Base-by-base conservation (phyloP, 257 asterid species). In the Nicotiana noctiflora region DNA sequence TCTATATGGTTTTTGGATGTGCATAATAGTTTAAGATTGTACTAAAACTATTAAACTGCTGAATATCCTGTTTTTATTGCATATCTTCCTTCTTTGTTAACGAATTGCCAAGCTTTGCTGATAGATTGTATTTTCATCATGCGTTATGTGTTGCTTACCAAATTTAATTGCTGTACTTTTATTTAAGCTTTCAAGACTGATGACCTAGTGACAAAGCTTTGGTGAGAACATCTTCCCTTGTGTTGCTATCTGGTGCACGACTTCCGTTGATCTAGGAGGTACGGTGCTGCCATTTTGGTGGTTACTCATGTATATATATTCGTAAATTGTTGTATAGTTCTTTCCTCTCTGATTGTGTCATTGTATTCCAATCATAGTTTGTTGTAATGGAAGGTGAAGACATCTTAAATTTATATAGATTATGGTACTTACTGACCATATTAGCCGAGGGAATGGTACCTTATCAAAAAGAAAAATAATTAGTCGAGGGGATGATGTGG, bases 361-460 rank as follows among this genome's bases (percentile, higher is more conserved):
- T 25, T 62, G 29, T 62, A 62, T 62, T 13, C 8, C 37, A 61
- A 25, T 61, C 32, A 25, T 61, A 61, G 57, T 40, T 40, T 70
- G 77, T 70, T 70, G 77, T 37, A 37, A 56, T 44, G 17, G 57
- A 70, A 70, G 77, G 77, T 70, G 57, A 70, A 70, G 57, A 21
- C 77, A 40, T 70, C 57, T 70, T 40, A 40, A 40, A 19, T 40
- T 70, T 40, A 19, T 70, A 0, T 44, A 44, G 77, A 37, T 11
- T 70, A 40, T 70, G 19, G 77, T 40, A 29, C 34, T 21, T 21
- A 3, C 11, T 31, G 18, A 44, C 57, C 32, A 19, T 44, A 6
- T 11, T 6, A 19, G 77, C 21, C 4, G 13, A 70, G 57, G 0
- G 67, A 61, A 61, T 61, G 13, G 25, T 23, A 8, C 49, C 49